Base-by-base conservation (phyloP, 2,329 filamentous ascomycete genomes). In the Botryotinia calthae region DNA sequence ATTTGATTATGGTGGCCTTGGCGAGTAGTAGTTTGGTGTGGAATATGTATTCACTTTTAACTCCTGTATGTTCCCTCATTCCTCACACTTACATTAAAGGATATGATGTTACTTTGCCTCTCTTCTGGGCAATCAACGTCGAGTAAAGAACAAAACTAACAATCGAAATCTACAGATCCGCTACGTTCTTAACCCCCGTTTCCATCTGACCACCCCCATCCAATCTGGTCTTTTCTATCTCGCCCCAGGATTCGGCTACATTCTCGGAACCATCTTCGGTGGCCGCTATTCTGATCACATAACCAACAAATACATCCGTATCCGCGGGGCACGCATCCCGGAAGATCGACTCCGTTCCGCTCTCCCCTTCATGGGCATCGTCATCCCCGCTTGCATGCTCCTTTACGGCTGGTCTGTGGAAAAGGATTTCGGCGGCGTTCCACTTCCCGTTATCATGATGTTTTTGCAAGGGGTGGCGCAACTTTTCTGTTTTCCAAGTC, bases 391-490 rank as follows among this genome's bases (percentile, higher is more conserved):
- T 0, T 90, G 87, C 75, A 89, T 93, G 82, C 82, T 94, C 10
- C 79, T 93, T 3, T 94, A 93, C 75, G 91, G 91, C 1, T 93
- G 91, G 87, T 81, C 83, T 7, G 82, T 88, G 22, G 84, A 88
- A 72, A 83, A 82, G 72, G 78, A 82, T 16, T 83, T 85, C 4
- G 87, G 87, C 5, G 87, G 86, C 3, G 84, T 89, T 61, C 83
- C 86, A 0, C 79, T 92, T 7, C 92, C 91, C 0, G 90, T 94
- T 2, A 85, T 94, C 12, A 88, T 89, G 77, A 90, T 95, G 85
- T 94, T 94, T 79, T 74, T 91, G 2, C 91, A 94, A 78, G 92
- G 92, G 1, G 85, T 94, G 0, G 90, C 89, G 0, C 91, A 94
- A 81, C 83, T 94, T 9, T 92, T 93, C 79, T 92, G 90, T 77